Conservation (phyloP, 495 filamentous ascomycete genomes). For the Hypoxylon fragiforme region DNA sequence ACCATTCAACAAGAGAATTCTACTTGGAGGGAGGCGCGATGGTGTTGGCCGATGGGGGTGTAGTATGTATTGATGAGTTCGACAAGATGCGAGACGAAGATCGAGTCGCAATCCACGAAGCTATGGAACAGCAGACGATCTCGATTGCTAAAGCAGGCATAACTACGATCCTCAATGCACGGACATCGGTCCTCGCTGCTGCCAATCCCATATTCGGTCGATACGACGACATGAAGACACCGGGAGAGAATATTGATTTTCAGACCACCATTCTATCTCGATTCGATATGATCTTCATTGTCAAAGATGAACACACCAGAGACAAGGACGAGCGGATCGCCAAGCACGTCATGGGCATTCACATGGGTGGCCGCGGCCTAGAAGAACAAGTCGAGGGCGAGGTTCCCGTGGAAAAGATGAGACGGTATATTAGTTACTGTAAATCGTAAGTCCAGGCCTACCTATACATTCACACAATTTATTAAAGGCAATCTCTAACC, state of each 20-base stretch:
- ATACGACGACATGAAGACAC: slow-evolving; percentile 96
- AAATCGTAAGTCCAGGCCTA: slow-evolving; percentile 68
- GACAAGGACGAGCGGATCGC: slow-evolving; percentile 91
- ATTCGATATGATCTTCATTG: slow-evolving; percentile 99
- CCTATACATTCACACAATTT: neutral
- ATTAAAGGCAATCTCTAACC: slow-evolving; percentile 42
- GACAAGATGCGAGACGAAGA: slow-evolving; percentile 99
- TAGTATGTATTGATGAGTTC: slow-evolving; percentile 99
- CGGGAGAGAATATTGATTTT: slow-evolving; percentile 99
- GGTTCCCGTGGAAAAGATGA: slow-evolving; percentile 94
- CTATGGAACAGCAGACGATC: slow-evolving; percentile 99
- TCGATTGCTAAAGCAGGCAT: slow-evolving; percentile 99
- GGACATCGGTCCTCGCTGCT: slow-evolving; percentile 92
- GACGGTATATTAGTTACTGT: slow-evolving; percentile 97
- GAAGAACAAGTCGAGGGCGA: slow-evolving; percentile 85
- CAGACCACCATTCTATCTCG: slow-evolving; percentile 97
- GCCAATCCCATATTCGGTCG: slow-evolving; percentile 98
- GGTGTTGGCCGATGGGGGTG: slow-evolving; percentile 96
- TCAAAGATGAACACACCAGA: slow-evolving; percentile 91
- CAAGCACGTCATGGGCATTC: slow-evolving; percentile 95
- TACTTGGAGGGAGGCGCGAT: slow-evolving; percentile 98
- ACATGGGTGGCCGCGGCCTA: slow-evolving; percentile 86
- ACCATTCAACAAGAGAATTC: slow-evolving; percentile 90
- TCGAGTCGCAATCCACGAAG: slow-evolving; percentile 98
- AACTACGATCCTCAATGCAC: slow-evolving; percentile 95